These are phyloP conservation scores for Phytophthora pisi DNA, from an alignment of 352 stramenopile species.

Conservation along the genomic window DNA sequence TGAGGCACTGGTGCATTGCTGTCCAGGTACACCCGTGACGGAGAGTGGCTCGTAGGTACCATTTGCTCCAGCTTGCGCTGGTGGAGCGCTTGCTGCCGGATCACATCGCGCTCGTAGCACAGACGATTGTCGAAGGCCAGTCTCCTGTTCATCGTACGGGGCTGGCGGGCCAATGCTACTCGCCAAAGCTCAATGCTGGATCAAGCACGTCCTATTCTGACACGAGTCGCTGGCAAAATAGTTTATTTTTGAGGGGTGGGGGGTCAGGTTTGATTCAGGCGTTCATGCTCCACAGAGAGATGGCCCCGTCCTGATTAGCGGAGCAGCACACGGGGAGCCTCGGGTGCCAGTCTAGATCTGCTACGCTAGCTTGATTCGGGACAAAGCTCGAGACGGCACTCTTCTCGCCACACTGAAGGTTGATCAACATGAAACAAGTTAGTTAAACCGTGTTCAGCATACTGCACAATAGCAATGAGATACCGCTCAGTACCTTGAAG, in stretches of 20 bases:
- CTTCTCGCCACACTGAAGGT: slow-evolving; percentile 31
- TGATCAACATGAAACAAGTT: slow-evolving; percentile 3
- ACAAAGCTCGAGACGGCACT: slow-evolving; percentile 26
- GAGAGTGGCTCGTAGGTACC: slow-evolving; percentile 61
- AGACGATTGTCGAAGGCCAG: slow-evolving; percentile 83
- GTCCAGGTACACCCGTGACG: slow-evolving; percentile 66
- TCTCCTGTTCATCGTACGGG: slow-evolving; percentile 66
- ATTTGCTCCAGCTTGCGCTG: slow-evolving; percentile 70
- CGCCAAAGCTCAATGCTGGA: slow-evolving; percentile 2
- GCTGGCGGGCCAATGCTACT: slow-evolving; percentile 1
- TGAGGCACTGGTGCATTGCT: slow-evolving; percentile 53
- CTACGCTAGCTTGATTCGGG: slow-evolving; percentile 32
- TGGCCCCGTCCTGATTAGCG: slow-evolving; percentile 40
- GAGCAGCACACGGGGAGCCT: slow-evolving; percentile 40
- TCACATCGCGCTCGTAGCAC: slow-evolving; percentile 82
- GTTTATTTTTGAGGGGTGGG: slow-evolving; percentile 34
- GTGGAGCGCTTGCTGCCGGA: slow-evolving; percentile 64
- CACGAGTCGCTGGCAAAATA: slow-evolving; percentile 24
- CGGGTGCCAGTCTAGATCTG: slow-evolving; percentile 52
- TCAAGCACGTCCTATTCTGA: slow-evolving; percentile 20
- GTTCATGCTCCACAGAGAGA: slow-evolving; percentile 49
- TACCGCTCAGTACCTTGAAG: slow-evolving; percentile 39
- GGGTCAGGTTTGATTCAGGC: background rate
- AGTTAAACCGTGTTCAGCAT: background rate
- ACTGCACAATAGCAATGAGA: background rate